Conservation (phyloP, 2,329 filamentous ascomycete genomes). For the Aspergillus sp. region DNA sequence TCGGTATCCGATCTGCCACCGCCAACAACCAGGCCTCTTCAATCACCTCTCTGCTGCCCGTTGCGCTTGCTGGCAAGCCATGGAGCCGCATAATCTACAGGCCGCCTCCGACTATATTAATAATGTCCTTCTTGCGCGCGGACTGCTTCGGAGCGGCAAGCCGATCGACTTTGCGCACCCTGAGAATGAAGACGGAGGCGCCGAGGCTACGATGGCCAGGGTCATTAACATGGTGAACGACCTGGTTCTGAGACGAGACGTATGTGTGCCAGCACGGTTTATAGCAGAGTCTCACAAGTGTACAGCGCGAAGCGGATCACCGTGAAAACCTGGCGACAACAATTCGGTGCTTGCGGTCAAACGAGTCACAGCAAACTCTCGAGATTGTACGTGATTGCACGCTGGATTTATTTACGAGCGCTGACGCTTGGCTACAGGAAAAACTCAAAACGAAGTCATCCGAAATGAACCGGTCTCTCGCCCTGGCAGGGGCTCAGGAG, state of each 20-base stretch:
- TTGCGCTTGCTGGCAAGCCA: constrained; percentile 23
- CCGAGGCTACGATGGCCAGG: constrained; percentile 64
- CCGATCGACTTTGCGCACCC: constrained; percentile 71
- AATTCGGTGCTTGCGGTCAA: constrained; percentile 64
- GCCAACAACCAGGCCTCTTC: constrained; percentile 2
- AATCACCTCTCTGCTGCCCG: constrained; percentile 3
- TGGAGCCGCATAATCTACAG: constrained; percentile 45
- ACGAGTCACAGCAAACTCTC: constrained; percentile 62
- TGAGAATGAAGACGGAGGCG: constrained; percentile 49
- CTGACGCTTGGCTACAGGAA: constrained; percentile 30
- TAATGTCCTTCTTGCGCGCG: constrained; percentile 55
- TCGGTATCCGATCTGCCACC: constrained; percentile 15
- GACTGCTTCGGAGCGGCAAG: constrained; percentile 49
- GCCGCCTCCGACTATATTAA: constrained; percentile 57
- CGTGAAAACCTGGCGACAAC: constrained; percentile 73
- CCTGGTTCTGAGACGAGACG: constrained; percentile 78
- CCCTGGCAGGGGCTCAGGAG: constrained; percentile 59
- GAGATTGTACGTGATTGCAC: constrained; percentile 48
- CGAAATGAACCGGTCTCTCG: constrained; percentile 49
- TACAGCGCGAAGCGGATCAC: constrained; percentile 76
- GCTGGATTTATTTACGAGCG: not conserved
- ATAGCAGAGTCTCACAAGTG: constrained; percentile 6
- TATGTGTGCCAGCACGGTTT: constrained; percentile 37
- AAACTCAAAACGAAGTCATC: constrained; percentile 46
- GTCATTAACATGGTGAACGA: constrained; percentile 94